Evolutionary conservation across 2,329 filamentous ascomycete species (phyloP), one percentile per base, ranked within the genome.

Genomic region (Microsporum audouinii): DNA sequence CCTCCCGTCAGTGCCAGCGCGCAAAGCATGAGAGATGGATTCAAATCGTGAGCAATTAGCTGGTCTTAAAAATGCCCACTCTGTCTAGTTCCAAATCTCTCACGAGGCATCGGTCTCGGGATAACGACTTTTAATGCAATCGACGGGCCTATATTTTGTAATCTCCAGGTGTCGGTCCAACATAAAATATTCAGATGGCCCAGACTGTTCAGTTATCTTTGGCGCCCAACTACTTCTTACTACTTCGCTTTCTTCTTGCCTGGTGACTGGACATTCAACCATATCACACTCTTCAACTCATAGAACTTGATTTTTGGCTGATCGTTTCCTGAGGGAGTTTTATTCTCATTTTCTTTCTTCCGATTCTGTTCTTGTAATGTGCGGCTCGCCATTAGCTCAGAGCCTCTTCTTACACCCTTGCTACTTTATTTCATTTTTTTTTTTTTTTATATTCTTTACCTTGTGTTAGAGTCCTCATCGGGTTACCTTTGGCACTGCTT

Each of bases 1-100:
- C 84, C 84, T 0, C 84, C 86, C 1, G 88, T 95, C 77, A 96
- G 91, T 74, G 90, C 92, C 29, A 96, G 91, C 79, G 87, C 88
- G 65, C 87, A 91, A 77, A 96, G 91, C 78, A 90, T 86, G 82
- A 84, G 89, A 69, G 92, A 97, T 74, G 87, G 88, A 14, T 79
- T 90, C 63, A 91, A 92, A 74, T 85, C 83, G 69, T 87, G 75
- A 71, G 62, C 57, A 43, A 17, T 39, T 56, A 60, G 38, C 53
- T 38, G 31, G 29, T 57, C 34, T 57, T 57, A 27, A 36, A 23
- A 36, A 7, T 57, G 36, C 51, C 31, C 51, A 55, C 51, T 34
- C 29, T 34, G 31, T 55, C 33, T 23, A 34, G 51, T 31, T 34
- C 31, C 33, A 17, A 12, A 55, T 55, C 51, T 55, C 33, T 55